A percentile compares a stretch with the other conserved stretches of the same genome.
Conservation (phyloP, 139 green algal genomes). For the Chlamydomonas sphaeroides region DNA sequence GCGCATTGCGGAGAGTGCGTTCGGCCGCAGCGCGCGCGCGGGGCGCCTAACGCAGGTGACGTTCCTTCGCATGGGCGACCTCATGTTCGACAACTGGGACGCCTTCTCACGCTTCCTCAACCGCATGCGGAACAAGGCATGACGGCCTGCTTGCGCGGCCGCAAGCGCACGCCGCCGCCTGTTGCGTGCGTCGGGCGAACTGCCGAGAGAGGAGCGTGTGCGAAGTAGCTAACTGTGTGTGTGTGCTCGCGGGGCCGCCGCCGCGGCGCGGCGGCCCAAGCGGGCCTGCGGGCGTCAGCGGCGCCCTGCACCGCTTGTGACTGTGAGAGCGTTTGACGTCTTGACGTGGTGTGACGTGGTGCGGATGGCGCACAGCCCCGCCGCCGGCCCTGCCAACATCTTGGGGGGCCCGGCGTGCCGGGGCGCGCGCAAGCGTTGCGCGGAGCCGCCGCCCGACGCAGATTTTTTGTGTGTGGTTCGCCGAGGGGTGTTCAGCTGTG, state of each 20-base stretch:
- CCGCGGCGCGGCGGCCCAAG: too few relatives aligned
- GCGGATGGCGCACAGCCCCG: too few relatives aligned
- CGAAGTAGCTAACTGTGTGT: slow-evolving; percentile 21
- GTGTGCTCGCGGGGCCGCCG: slow-evolving; percentile 1
- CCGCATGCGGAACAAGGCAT: slow-evolving; percentile 64
- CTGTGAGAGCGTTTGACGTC: too few relatives aligned
- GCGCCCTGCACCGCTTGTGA: too few relatives aligned
- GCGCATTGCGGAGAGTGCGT: slow-evolving; percentile 90
- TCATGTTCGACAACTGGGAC: slow-evolving; percentile 88
- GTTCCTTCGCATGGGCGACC: slow-evolving; percentile 93
- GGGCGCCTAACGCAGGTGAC: slow-evolving; percentile 90
- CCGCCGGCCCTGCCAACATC: slow-evolving; percentile 3
- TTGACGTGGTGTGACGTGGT: background rate
- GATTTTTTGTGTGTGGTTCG: slow-evolving; percentile 39
- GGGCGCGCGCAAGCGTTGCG: slow-evolving; percentile 22
- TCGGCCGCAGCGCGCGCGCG: slow-evolving; percentile 81
- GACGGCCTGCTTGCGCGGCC: background rate
- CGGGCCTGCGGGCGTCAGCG: too few relatives aligned
- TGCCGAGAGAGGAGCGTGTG: slow-evolving; percentile 39
- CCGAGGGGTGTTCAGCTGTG: slow-evolving; percentile 36
- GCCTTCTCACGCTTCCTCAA: slow-evolving; percentile 77
- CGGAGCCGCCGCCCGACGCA: background rate
- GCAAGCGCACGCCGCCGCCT: background rate
- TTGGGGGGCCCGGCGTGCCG: slow-evolving; percentile 17
- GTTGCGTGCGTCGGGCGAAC: slow-evolving; percentile 18